Evolutionary conservation across 352 stramenopile genomes (phyloP), one percentile per base, ranked within the genome.

Genomic region (Globisporangium sylvaticum): DNA sequence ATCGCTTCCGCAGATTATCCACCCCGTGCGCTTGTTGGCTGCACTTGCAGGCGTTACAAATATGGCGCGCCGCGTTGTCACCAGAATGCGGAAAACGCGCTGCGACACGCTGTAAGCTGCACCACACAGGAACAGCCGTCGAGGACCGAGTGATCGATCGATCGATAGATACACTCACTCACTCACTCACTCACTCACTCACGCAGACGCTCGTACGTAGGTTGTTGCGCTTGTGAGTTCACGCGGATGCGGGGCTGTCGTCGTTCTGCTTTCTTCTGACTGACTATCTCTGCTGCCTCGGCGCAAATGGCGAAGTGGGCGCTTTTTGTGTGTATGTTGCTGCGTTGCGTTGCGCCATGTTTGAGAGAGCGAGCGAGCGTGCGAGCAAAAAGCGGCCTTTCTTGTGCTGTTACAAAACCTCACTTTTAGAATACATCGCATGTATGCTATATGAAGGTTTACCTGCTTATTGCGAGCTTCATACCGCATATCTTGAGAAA

Each of bases 11-110:
- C 61, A 56, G 18, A 39, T 50, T 20, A 25, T 14, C 7, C 2
- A 9, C 20, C 15, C 29, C 24, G n/a, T 22, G 58, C 5, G 14
- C 73, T 63, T 71, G 78, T 37, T 86, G 79, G 79, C 78, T 79
- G 34, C 56, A 42, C 27, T 25, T 58, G 27, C 18, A 32, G 50
- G 42, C 6, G 42, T 50, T 50, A 24, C 42, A 50, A 24, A 50
- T 50, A 50, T 50, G 42, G 42, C 1, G 42, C 18, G 18, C 18
- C 42, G 42, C 2, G 42, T 50, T 50, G 42, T 50, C 14, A 4
- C 15, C 42, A 48, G 20, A 50, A 50, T 50, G 42, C 18, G 18
- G 42, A 50, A 50, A 50, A 50, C 42, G 42, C 42, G 42, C 42
- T 50, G 42, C 18, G 42, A 50, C 42, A 50, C 42, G 42, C 3